These are phyloP conservation scores for Cutaneotrichosporon sp. DNA, from an alignment of 1,284 basidiomycete genomes.

Conservation along the genomic window DNA sequence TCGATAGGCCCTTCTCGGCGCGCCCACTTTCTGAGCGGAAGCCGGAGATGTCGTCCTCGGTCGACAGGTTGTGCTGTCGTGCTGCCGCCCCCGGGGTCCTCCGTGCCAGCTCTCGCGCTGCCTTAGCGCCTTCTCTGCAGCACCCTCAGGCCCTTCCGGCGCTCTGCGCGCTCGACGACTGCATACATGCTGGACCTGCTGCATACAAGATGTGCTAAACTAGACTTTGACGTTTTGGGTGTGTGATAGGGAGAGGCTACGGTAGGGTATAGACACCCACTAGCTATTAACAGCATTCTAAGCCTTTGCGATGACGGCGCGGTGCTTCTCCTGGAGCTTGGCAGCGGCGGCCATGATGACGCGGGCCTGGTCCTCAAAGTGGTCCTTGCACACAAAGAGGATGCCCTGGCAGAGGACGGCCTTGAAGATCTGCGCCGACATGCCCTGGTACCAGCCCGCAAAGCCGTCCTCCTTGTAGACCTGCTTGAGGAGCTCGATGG, in stretches of 20 bases:
- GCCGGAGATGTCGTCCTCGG: too few relatives aligned
- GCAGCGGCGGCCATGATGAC: slow-evolving; percentile 45
- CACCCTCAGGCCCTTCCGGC: too few relatives aligned
- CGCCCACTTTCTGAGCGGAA: too few relatives aligned
- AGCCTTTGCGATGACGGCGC: not conserved
- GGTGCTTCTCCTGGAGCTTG: slow-evolving; percentile 9
- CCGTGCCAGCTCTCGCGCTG: too few relatives aligned
- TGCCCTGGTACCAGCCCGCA: slow-evolving; percentile 93
- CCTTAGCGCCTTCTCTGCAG: too few relatives aligned
- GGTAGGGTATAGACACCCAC: not conserved
- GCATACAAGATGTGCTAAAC: slow-evolving; percentile 20
- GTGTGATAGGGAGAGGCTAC: slow-evolving; percentile 2
- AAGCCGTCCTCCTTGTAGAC: slow-evolving; percentile 76
- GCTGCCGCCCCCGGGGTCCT: too few relatives aligned
- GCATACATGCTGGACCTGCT: slow-evolving; percentile 12
- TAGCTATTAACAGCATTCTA: slow-evolving; percentile 1
- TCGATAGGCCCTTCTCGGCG: too few relatives aligned
- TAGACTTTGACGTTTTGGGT: slow-evolving; percentile 6
- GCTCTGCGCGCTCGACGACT: slow-evolving; percentile 2
- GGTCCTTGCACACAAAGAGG: slow-evolving; percentile 54
- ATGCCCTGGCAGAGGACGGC: slow-evolving; percentile 62
- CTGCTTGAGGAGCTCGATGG: slow-evolving; percentile 61
- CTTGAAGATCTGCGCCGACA: slow-evolving; percentile 63
- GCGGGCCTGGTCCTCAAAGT: slow-evolving; percentile 53
- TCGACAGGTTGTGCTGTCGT: too few relatives aligned